Percentiles rank a stretch among this genome's conserved stretches.
phyloP scores from a whole-genome alignment of 805 yeast genomes.

The Saturnispora diversa region DNA sequence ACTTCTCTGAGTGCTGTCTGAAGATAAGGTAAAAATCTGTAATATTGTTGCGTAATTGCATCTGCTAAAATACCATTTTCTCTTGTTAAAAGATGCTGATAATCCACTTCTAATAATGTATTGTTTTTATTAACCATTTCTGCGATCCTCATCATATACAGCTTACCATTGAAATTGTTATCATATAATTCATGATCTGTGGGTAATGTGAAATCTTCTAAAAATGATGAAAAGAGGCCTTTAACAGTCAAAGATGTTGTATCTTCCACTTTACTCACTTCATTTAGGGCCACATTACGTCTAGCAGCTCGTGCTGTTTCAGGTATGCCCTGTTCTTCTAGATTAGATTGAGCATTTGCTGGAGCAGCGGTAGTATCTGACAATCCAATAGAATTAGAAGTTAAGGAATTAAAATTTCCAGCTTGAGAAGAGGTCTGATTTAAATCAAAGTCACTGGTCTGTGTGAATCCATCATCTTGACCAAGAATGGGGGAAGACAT shows the following conservation, averaged over 20 bases:
- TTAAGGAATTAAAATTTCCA: slow-evolving; percentile 8
- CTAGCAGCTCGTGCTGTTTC: slow-evolving; percentile 24
- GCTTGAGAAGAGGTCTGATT: slow-evolving; percentile 15
- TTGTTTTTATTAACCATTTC: slow-evolving; percentile 71
- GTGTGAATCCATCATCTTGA: slow-evolving; percentile 12
- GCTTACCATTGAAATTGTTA: slow-evolving; percentile 42
- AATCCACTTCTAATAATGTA: slow-evolving; percentile 77
- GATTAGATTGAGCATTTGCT: slow-evolving; percentile 7
- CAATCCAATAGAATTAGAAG: slow-evolving; percentile 14
- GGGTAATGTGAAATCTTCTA: slow-evolving; percentile 50
- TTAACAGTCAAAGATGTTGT: slow-evolving; percentile 90
- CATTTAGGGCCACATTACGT: slow-evolving; percentile 51
- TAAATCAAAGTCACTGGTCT: slow-evolving; percentile 21
- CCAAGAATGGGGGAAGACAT: slow-evolving; percentile 27
- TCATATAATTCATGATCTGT: slow-evolving; percentile 30
- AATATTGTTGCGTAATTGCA: slow-evolving; percentile 86
- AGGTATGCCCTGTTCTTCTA: slow-evolving; percentile 9
- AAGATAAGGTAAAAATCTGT: slow-evolving; percentile 83
- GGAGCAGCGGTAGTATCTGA: background rate
- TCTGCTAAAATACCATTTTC: slow-evolving; percentile 84
- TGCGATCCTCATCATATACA: slow-evolving; percentile 72
- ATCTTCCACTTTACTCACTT: slow-evolving; percentile 82
- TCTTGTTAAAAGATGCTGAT: slow-evolving; percentile 61
- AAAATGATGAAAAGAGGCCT: slow-evolving; percentile 79
- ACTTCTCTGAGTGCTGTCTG: slow-evolving; percentile 65